phyloP scores from a whole-genome alignment of 75 land plant genomes.

The Pinus albicaulis region DNA sequence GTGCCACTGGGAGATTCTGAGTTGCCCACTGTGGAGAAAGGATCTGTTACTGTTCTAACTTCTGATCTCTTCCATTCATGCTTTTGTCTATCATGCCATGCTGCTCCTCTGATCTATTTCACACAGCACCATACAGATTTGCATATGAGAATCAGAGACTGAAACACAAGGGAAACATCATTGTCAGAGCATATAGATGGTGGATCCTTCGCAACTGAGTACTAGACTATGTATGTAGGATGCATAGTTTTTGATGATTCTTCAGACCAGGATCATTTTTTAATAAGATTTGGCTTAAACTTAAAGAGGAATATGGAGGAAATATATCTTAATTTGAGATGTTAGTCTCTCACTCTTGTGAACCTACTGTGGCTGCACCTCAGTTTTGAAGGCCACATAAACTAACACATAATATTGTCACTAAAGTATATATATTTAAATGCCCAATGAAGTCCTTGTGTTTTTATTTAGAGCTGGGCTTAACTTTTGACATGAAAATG shows the following conservation, averaged over 20 bases:
- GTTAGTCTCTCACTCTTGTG: neutral
- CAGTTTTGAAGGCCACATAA: neutral
- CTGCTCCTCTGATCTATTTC: no score
- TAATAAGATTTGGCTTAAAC: neutral
- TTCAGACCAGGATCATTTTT: neutral
- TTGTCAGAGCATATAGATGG: neutral
- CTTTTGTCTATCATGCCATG: no score
- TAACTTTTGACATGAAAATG: neutral
- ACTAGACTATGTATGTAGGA: neutral
- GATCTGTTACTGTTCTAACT: no score
- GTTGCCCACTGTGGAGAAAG: no score
- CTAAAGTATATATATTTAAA: neutral
- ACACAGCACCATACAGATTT: no score
- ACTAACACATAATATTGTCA: neutral
- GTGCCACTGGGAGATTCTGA: no score
- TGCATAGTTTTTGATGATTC: neutral
- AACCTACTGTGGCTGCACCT: neutral
- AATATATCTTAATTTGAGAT: neutral
- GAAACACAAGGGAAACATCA: no score
- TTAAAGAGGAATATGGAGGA: neutral
- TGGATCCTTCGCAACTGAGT: neutral
- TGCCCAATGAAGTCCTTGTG: neutral
- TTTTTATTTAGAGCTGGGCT: neutral
- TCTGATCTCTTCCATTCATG: no score
- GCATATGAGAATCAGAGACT: no score